These are phyloP conservation scores for Nepenthes gracilis DNA, from an alignment of 148 eudicot genomes.

Conservation along the genomic window DNA sequence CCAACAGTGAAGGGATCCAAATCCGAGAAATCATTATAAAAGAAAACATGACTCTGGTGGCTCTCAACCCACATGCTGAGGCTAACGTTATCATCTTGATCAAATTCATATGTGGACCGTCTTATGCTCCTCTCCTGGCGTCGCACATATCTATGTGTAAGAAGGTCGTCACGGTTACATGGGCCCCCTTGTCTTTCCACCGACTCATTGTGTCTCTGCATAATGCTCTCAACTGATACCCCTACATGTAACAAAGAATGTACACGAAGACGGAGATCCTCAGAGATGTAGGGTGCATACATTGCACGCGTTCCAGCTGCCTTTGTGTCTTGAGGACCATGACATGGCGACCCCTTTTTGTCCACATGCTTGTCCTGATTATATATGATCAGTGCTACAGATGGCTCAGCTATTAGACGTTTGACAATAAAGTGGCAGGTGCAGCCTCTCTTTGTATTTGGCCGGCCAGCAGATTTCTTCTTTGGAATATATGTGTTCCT, in stretches of 20 bases:
- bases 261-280: constrained; percentile 85
- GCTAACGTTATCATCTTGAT: constrained; percentile 81
- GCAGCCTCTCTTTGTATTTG: constrained; percentile 95
- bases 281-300: constrained; percentile 94
- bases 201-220: constrained; percentile 89
- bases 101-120: constrained; percentile 59
- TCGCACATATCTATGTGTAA: constrained; percentile 81
- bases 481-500: constrained; percentile 54
- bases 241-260: constrained; percentile 75
- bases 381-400: constrained; percentile 73
- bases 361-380: constrained; percentile 87
- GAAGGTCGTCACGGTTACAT: constrained; percentile 79
- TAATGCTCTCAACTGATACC: constrained; percentile 85
- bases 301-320: constrained; percentile 89
- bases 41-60: constrained; percentile 63
- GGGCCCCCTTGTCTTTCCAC: constrained; percentile 95
- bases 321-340: constrained; percentile 84
- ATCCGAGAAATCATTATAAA: constrained; percentile 72
- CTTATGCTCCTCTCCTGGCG: constrained; percentile 86
- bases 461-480: constrained; percentile 79
- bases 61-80: constrained; percentile 73
- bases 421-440: constrained; percentile 91
- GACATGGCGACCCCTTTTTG: constrained; percentile 76
- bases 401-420: constrained; percentile 79
- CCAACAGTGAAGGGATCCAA: constrained; percentile 65